These are phyloP conservation scores for Phytophthora sp. DNA, from an alignment of 352 stramenopile species.

Conservation along the genomic window DNA sequence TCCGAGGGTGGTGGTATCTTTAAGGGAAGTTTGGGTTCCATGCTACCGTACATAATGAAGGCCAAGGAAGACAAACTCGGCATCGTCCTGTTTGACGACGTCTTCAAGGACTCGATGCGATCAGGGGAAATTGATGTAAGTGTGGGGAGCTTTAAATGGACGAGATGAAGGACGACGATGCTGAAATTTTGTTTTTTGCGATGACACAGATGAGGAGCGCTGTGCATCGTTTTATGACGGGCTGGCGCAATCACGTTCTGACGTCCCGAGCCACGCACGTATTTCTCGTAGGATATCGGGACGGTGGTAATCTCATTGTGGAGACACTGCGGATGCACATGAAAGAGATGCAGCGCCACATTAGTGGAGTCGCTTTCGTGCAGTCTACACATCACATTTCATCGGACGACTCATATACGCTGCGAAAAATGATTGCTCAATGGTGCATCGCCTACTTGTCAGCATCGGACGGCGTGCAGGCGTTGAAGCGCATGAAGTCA, in stretches of 20 bases:
- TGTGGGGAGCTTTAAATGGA: constrained; percentile 1
- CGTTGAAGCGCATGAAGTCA: constrained; percentile 62
- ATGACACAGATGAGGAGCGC: constrained; percentile 56
- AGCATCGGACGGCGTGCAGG: constrained; percentile 37
- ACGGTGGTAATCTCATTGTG: constrained; percentile 60
- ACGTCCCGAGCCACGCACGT: constrained; percentile 71
- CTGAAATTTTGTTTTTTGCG: constrained; percentile 20
- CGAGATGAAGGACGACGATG: neutral
- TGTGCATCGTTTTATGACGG: constrained; percentile 68
- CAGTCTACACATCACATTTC: constrained; percentile 69
- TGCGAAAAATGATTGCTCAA: constrained; percentile 75
- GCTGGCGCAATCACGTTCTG: constrained; percentile 73
- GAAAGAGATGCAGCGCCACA: constrained; percentile 70
- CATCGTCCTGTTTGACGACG: constrained; percentile 70
- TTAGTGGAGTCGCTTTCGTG: constrained; percentile 73
- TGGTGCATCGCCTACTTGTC: constrained; percentile 69
- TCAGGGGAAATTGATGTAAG: constrained; percentile 60
- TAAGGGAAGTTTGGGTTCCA: constrained; percentile 73
- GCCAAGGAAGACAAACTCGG: constrained; percentile 77
- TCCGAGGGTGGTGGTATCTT: constrained; percentile 73
- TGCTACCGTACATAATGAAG: constrained; percentile 79
- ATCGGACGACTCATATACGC: constrained; percentile 59
- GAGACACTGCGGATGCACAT: constrained; percentile 61
- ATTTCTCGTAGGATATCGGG: constrained; percentile 68
- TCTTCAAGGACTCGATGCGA: constrained; percentile 63